Evolutionary conservation across 345 rosid species (phyloP).

Genomic region (Eucalyptus decipiens): DNA sequence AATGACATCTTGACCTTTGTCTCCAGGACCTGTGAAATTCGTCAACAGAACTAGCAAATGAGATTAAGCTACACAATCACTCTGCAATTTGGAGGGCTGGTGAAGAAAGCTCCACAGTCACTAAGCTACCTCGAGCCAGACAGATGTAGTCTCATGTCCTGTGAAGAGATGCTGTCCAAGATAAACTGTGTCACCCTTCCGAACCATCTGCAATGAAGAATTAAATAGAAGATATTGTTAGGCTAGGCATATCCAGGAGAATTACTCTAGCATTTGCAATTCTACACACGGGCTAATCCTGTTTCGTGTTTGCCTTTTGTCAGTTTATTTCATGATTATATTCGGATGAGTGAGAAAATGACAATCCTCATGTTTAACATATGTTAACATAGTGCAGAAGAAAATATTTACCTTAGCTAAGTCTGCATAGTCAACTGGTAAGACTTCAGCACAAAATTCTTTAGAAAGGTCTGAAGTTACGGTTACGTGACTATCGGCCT

Average conservation of each 20-base stretch:
- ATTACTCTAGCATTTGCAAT: background rate
- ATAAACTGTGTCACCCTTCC: conserved; percentile 17
- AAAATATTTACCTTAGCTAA: conserved; percentile 5
- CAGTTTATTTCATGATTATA: background rate
- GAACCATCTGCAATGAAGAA: conserved; percentile 5
- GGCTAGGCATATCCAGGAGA: background rate
- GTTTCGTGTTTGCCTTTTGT: background rate
- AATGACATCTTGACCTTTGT: conserved; percentile 9
- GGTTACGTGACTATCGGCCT: conserved; percentile 2
- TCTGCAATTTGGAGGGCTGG: background rate
- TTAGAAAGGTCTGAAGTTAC: conserved; percentile 11
- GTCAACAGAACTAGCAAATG: background rate
- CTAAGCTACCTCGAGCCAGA: conserved; percentile 15
- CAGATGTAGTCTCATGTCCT: conserved; percentile 15
- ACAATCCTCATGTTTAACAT: background rate
- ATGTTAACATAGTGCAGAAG: background rate
- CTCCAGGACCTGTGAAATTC: conserved; percentile 6
- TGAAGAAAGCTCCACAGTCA: background rate
- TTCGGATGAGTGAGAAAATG: background rate
- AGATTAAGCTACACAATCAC: background rate
- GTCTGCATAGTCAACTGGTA: conserved; percentile 10
- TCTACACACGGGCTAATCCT: background rate
- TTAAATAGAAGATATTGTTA: background rate
- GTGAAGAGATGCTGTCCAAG: conserved; percentile 25
- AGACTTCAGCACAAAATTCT: conserved; percentile 2